Evolutionary conservation across 2,329 filamentous ascomycete species (phyloP).

Genomic region (Botrytis aclada): DNA sequence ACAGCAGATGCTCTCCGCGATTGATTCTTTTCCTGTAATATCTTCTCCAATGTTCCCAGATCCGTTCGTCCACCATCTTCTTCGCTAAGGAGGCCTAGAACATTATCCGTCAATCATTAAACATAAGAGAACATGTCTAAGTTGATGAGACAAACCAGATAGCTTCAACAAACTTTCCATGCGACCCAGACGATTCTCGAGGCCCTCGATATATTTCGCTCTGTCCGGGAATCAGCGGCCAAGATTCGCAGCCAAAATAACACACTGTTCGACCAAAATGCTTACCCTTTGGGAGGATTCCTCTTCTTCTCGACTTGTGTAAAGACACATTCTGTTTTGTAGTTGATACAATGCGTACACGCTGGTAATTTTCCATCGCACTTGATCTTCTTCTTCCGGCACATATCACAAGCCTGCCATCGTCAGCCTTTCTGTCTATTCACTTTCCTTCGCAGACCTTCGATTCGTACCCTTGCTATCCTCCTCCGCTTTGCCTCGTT

Average conservation of each 20-base stretch:
- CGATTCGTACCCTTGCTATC: conserved; percentile 57
- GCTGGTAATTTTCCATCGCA: conserved; percentile 94
- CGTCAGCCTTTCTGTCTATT: conserved; percentile 22
- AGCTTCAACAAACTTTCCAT: conserved; percentile 91
- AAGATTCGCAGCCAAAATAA: conserved; percentile 27
- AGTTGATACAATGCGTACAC: conserved; percentile 94
- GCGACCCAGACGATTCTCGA: conserved; percentile 90
- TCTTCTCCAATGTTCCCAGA: conserved; percentile 81
- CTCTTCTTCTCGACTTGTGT: conserved; percentile 99
- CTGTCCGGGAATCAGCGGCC: conserved; percentile 46
- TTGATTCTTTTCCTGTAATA: conserved; percentile 55
- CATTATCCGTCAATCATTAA: conserved; percentile 24
- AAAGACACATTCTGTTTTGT: conserved; percentile 96
- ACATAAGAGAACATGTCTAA: not conserved
- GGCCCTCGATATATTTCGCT: conserved; percentile 95
- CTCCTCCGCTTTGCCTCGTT: conserved; percentile 70
- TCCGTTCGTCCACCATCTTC: conserved; percentile 85
- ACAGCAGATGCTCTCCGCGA: conserved; percentile 34
- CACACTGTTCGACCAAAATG: not conserved
- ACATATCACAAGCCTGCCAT: conserved; percentile 63
- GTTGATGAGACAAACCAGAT: conserved; percentile 55
- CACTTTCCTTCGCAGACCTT: conserved; percentile 9
- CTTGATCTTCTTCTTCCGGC: conserved; percentile 95
- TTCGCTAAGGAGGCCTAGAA: conserved; percentile 71
- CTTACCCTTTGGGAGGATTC: conserved; percentile 91